Percentiles rank a stretch among this genome's conserved stretches.
These are phyloP conservation scores for Dujonia santamariae DNA, from an alignment of 1,139 yeast genomes.

Conservation along the genomic window DNA sequence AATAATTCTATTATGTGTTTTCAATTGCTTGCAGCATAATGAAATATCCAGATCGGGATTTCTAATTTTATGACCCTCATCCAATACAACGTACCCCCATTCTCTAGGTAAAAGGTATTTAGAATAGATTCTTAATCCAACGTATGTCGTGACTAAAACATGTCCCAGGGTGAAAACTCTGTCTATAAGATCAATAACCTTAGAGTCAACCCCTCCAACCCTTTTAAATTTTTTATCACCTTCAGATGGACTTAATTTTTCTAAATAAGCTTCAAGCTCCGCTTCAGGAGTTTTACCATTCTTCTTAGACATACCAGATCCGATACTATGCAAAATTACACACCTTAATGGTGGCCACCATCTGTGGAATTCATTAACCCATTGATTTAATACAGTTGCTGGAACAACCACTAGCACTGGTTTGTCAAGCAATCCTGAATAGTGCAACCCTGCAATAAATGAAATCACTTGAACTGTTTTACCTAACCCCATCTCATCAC, in stretches of 20 bases:
- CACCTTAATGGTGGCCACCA: conserved; percentile 98
- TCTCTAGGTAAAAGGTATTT: conserved; percentile 60
- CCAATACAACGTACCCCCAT: conserved; percentile 91
- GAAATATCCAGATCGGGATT: conserved; percentile 93
- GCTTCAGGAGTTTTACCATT: conserved; percentile 42
- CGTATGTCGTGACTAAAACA: conserved; percentile 86
- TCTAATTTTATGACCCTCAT: conserved; percentile 95
- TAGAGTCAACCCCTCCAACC: conserved; percentile 9
- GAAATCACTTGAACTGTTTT: conserved; percentile 91
- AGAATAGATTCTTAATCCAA: conserved; percentile 79
- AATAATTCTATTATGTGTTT: conserved; percentile 79
- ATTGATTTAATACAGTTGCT: conserved; percentile 91
- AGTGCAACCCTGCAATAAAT: conserved; percentile 85
- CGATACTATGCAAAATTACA: conserved; percentile 86
- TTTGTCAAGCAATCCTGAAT: conserved; percentile 67
- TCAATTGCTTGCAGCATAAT: conserved; percentile 75
- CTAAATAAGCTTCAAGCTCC: conserved; percentile 46
- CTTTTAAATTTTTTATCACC: conserved; percentile 2
- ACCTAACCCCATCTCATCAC: conserved; percentile 98
- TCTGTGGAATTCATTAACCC: conserved; percentile 92
- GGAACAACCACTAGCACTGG: conserved; percentile 92
- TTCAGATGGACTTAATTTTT: conserved; percentile 41
- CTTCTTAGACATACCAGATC: conserved; percentile 70
- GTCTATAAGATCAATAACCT: conserved; percentile 47
- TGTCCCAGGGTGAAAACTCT: conserved; percentile 64